Base-by-base conservation (phyloP, 768 basidiomycete genomes). In the Hirschioporus abietinus region DNA sequence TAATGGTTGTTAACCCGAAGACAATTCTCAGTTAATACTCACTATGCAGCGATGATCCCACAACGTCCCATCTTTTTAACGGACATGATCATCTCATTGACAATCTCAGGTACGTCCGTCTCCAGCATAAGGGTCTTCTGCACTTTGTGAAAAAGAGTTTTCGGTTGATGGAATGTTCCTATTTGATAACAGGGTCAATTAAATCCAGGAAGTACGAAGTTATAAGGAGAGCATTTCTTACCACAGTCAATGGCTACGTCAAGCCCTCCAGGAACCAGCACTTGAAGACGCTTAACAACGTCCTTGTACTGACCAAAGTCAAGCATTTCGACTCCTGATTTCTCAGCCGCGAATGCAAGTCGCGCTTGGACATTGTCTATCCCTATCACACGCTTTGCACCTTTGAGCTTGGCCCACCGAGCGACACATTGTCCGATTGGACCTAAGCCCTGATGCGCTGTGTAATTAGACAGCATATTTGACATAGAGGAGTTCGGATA, bases 121-220 rank as follows among this genome's bases (percentile, higher is more conserved):
- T 93, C 90, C 30, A 91, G 82, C 85, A 89, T 87, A 61, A 91
- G 77, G 24, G 84, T 74, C 77, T 89, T 89, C 74, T 90, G 86
- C 35, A 86, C 80, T 72, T 88, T 90, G 77, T 90, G 90, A 3
- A 83, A 70, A 26, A 87, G 66, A 0, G 82, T 79, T 78, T 91
- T 89, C 23, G 89, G 88, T 70, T 90, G 83, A 72, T 90, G 89
- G 83, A 90, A 91, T 3, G 87, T 85, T 9, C 81, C 83, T 81
- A 57, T 25, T 35, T 60, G 26, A 2, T 18, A 2, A 64, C 61
- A 24, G 20, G 17, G 24, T 66, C n/a, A 17, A 52, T 17, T 7
- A 58, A 30, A 63, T 27, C 20, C n/a, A 35, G n/a, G 63, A 27
- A 36, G 42, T 25, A 35, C 18, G 20, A 61, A 61, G 3, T n/a